phyloP scores from a whole-genome alignment of 1,139 yeast species.

The Debaryomyces udenii region DNA sequence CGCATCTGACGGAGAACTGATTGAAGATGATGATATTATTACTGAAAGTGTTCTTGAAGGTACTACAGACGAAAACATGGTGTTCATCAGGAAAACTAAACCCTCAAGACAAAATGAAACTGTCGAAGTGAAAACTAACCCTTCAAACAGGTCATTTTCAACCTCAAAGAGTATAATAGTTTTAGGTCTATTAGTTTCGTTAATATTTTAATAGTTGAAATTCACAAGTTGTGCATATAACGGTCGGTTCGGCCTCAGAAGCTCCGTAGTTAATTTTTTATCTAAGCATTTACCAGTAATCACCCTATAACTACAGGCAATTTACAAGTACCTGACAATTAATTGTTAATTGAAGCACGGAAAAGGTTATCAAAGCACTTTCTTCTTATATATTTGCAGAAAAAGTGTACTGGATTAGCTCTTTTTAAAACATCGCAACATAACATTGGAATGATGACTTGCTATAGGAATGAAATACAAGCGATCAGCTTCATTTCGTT shows the following conservation, averaged over 20 bases:
- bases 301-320: too few species aligned
- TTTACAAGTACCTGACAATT: too few species aligned
- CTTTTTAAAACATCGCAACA: conserved; percentile 1
- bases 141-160: too few species aligned
- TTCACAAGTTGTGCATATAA: conserved; percentile 6
- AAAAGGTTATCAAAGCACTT: background rate
- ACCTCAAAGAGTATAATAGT: background rate
- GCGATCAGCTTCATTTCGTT: conserved; percentile 55
- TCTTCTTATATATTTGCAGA: background rate
- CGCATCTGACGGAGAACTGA: too few species aligned
- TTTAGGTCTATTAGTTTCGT: background rate
- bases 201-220: background rate
- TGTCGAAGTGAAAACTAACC: too few species aligned
- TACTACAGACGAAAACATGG: too few species aligned
- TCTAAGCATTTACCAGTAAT: too few species aligned
- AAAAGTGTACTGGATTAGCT: background rate
- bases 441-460: conserved; percentile 1
- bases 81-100: too few species aligned
- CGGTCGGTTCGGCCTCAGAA: conserved; percentile 7
- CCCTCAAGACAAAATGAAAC: too few species aligned
- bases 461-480: conserved; percentile 15
- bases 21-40: too few species aligned
- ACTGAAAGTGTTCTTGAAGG: too few species aligned
- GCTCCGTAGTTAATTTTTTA: conserved; percentile 6
- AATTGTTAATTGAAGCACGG: conserved; percentile 2